These are phyloP conservation scores for Hydnum rufescens DNA, from an alignment of 768 basidiomycete species.

Conservation along the genomic window DNA sequence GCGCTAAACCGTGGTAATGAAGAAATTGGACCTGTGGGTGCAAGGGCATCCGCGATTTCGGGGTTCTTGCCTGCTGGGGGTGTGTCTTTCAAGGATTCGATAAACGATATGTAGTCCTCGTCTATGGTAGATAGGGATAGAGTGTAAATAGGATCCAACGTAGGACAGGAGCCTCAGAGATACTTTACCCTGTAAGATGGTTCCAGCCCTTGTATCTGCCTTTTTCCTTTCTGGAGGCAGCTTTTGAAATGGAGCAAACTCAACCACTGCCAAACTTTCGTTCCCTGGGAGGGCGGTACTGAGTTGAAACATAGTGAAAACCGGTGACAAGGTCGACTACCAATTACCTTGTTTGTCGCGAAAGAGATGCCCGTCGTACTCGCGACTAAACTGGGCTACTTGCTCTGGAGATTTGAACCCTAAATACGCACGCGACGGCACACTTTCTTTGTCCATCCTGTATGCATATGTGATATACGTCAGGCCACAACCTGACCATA, in stretches of 20 bases:
- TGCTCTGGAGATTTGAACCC: slow-evolving; percentile 62
- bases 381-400: slow-evolving; percentile 54
- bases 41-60: slow-evolving; percentile 16
- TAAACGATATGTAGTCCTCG: slow-evolving; percentile 66
- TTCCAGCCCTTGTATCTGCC: slow-evolving; percentile 57
- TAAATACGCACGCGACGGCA: slow-evolving; percentile 80
- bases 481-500: not conserved
- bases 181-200: slow-evolving; percentile 67
- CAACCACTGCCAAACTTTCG: slow-evolving; percentile 75
- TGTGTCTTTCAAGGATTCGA: slow-evolving; percentile 57
- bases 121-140: slow-evolving; percentile 25
- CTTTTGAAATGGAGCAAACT: slow-evolving; percentile 88
- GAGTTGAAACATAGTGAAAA: not conserved
- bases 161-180: too few species aligned
- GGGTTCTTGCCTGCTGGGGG: slow-evolving; percentile 38
- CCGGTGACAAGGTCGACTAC: slow-evolving; percentile 20
- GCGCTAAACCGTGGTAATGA: slow-evolving; percentile 14
- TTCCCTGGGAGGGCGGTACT: slow-evolving; percentile 33
- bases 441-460: slow-evolving; percentile 67
- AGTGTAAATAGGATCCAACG: not conserved
- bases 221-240: slow-evolving; percentile 58
- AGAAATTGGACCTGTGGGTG: slow-evolving; percentile 23
- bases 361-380: slow-evolving; percentile 83
- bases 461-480: not conserved
- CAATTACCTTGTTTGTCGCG: slow-evolving; percentile 86